Percentiles rank a stretch among this genome's conserved stretches.
These are phyloP conservation scores for Scutellaria barbata DNA, from an alignment of 257 asterid genomes.

Conservation along the genomic window DNA sequence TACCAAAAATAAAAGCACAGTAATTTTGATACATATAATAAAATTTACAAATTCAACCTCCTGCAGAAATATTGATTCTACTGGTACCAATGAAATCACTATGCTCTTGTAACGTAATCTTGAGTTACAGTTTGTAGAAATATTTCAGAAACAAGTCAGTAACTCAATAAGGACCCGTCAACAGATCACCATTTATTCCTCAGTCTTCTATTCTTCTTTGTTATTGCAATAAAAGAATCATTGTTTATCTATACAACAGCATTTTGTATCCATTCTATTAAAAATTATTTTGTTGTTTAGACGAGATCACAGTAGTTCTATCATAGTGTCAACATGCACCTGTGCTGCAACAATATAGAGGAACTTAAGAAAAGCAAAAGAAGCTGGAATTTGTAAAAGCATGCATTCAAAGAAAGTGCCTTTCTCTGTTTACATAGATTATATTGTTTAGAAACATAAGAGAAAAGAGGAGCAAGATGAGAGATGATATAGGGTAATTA, in stretches of 20 bases:
- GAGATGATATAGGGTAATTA: not conserved
- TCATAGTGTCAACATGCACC: slow-evolving; percentile 26
- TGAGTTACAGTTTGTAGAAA: slow-evolving; percentile 8
- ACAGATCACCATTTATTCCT: slow-evolving; percentile 15
- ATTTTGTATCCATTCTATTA: not conserved
- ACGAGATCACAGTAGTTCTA: slow-evolving; percentile 13
- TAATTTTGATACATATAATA: slow-evolving; percentile 12
- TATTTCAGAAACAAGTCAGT: slow-evolving; percentile 9
- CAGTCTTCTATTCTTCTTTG: slow-evolving; percentile 4
- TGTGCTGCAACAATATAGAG: slow-evolving; percentile 9
- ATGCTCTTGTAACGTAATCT: not conserved
- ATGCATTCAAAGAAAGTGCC: not conserved
- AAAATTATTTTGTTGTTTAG: not conserved
- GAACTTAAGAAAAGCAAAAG: not conserved
- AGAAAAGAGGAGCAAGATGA: not conserved
- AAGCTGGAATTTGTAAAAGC: not conserved
- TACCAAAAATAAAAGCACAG: not conserved
- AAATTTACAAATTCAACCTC: slow-evolving; percentile 30
- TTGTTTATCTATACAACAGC: slow-evolving; percentile 1
- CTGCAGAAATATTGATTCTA: not conserved
- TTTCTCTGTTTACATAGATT: not conserved
- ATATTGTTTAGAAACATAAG: not conserved
- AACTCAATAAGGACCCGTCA: slow-evolving; percentile 12
- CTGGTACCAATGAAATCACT: not conserved
- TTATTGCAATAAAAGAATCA: not conserved